Percentiles rank a stretch among this genome's conserved stretches.
Evolutionary conservation across 805 yeast species (phyloP).

Genomic region (Metschnikowia chrysomelidarum): DNA sequence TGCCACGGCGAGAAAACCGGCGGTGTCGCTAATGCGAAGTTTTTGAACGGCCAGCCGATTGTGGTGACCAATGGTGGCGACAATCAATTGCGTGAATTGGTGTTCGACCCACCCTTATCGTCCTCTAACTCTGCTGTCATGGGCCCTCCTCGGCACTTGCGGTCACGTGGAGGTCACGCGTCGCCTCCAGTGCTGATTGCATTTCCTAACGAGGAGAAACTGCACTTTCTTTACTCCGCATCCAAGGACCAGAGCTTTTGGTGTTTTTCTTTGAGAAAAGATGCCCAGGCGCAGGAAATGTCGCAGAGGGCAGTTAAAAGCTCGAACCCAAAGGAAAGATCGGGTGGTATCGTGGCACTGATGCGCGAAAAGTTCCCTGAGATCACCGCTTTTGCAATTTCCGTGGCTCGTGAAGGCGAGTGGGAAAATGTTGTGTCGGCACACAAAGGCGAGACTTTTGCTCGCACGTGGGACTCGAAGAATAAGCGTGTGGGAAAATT

Average conservation of each 20-base stretch:
- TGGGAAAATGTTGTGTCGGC: slow-evolving; percentile 95
- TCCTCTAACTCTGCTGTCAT: slow-evolving; percentile 61
- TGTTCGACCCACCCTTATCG: slow-evolving; percentile 87
- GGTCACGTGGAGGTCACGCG: slow-evolving; percentile 97
- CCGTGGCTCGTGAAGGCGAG: slow-evolving; percentile 73
- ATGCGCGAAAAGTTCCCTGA: slow-evolving; percentile 76
- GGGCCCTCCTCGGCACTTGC: slow-evolving; percentile 84
- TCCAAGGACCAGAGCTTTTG: slow-evolving; percentile 85
- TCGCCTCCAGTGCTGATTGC: slow-evolving; percentile 76
- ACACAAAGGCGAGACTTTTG: slow-evolving; percentile 78
- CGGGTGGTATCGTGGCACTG: slow-evolving; percentile 53
- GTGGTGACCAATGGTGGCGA: slow-evolving; percentile 89
- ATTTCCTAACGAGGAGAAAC: slow-evolving; percentile 71
- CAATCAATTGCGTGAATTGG: slow-evolving; percentile 83
- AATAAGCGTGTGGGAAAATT: slow-evolving; percentile 78
- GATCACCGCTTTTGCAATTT: slow-evolving; percentile 65
- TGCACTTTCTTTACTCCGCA: slow-evolving; percentile 84
- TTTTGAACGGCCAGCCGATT: slow-evolving; percentile 89
- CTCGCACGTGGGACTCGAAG: slow-evolving; percentile 87
- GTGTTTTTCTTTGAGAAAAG: slow-evolving; percentile 91
- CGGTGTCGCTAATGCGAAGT: slow-evolving; percentile 71
- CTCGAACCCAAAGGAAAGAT: slow-evolving; percentile 34
- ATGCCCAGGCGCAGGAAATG: slow-evolving; percentile 92
- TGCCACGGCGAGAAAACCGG: slow-evolving; percentile 75
- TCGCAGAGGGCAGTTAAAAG: slow-evolving; percentile 65